Evolutionary conservation across 2,329 filamentous ascomycete species (phyloP).

Genomic region (Coniochaeta hoffmannii): DNA sequence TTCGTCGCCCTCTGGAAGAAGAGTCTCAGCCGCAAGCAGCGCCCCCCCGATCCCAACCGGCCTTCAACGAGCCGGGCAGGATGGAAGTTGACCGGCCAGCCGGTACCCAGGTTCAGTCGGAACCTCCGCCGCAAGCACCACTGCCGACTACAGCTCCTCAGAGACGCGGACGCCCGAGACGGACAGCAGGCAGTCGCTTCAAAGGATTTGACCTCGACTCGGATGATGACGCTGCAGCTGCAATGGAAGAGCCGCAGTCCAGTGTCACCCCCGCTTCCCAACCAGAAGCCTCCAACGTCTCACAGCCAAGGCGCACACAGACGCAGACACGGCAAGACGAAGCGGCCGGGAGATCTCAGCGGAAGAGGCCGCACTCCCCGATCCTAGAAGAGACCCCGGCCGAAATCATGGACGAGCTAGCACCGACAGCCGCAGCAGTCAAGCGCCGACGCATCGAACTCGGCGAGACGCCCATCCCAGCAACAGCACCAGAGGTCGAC

Average conservation of each 20-base stretch:
- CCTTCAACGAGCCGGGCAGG: not conserved
- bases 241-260: constrained; percentile 33
- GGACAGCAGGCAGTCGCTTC: constrained; percentile 48
- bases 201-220: constrained; percentile 58
- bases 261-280: constrained; percentile 49
- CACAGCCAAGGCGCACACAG: constrained; percentile 12
- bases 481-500: constrained; percentile 17
- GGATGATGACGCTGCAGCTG: constrained; percentile 24
- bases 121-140: constrained; percentile 7
- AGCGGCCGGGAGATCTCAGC: constrained; percentile 19
- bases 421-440: constrained; percentile 68
- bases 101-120: not conserved
- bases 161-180: constrained; percentile 14
- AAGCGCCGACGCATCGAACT: constrained; percentile 69
- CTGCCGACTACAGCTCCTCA: constrained; percentile 14
- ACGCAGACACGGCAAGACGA: constrained; percentile 4
- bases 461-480: constrained; percentile 37
- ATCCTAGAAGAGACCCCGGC: constrained; percentile 29
- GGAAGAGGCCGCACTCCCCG: constrained; percentile 39
- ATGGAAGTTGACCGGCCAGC: constrained; percentile 19
- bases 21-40: constrained; percentile 24
- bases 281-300: constrained; percentile 20
- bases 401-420: constrained; percentile 62
- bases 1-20: constrained; percentile 61
- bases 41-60: constrained; percentile 3